A percentile compares a stretch with the other conserved stretches of the same genome.
Conservation (phyloP, 2,329 filamentous ascomycete genomes). For the Shiraia sp. region DNA sequence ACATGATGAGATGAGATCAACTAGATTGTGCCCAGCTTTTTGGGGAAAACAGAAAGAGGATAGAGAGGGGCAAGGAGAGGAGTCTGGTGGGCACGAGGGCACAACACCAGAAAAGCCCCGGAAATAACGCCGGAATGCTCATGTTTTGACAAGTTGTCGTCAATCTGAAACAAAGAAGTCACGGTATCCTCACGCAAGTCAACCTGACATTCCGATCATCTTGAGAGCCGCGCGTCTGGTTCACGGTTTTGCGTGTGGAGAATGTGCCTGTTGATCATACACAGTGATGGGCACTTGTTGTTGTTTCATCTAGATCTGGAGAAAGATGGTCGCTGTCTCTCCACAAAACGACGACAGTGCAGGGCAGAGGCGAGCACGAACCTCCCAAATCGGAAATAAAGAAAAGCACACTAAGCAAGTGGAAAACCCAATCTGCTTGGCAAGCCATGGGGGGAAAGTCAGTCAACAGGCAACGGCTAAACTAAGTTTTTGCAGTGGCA, state of each 20-base stretch:
- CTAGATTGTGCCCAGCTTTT: too few relatives aligned
- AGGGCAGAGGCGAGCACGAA: background rate
- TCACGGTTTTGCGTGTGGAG: conserved; percentile 18
- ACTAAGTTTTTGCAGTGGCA: conserved; percentile 16
- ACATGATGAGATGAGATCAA: background rate
- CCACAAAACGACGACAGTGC: conserved; percentile 4
- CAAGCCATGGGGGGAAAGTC: conserved; percentile 7
- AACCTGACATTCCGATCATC: conserved; percentile 10
- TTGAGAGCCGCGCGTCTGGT: conserved; percentile 27
- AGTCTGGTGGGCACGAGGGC: conserved; percentile 3
- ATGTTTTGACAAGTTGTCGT: conserved; percentile 3
- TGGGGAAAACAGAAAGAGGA: background rate
- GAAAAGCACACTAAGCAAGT: conserved; percentile 14
- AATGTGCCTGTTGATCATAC: conserved; percentile 27
- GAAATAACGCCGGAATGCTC: conserved; percentile 9
- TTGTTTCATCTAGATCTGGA: background rate
- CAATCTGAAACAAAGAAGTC: background rate
- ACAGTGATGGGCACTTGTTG: conserved; percentile 16
- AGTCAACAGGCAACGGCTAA: conserved; percentile 20
- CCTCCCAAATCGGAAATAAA: conserved; percentile 20
- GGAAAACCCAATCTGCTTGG: conserved; percentile 12
- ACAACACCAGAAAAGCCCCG: background rate
- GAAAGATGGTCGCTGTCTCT: conserved; percentile 3
- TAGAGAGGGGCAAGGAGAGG: conserved; percentile 1
- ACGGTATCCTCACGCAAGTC: background rate